phyloP scores from a whole-genome alignment of 345 rosid genomes.

The Adansonia digitata region DNA sequence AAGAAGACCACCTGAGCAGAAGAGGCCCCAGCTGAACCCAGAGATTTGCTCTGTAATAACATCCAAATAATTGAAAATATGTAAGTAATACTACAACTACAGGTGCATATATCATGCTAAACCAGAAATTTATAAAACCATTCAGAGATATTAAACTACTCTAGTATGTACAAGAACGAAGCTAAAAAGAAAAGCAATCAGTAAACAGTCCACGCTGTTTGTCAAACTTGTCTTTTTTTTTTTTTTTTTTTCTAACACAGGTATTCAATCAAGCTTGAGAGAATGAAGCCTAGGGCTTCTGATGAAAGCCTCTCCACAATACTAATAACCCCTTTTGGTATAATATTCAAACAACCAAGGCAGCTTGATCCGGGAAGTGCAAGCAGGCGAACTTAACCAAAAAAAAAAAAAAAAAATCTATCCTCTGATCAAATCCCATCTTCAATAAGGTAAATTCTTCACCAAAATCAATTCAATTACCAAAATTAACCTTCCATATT shows the following conservation, averaged over 20 bases:
- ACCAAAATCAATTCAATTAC: constrained; percentile 1
- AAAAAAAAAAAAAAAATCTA: not conserved
- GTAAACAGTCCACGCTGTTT: not conserved
- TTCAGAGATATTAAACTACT: not conserved
- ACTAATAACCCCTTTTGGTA: not conserved
- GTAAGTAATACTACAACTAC: not conserved
- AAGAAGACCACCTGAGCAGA: constrained; percentile 49
- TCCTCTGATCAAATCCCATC: not conserved
- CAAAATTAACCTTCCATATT: not conserved
- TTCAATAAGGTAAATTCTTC: not conserved
- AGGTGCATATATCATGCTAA: not conserved
- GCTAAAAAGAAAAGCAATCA: not conserved
- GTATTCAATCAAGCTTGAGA: not conserved
- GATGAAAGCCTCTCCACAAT: not conserved
- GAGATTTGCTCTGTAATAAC: constrained; percentile 55
- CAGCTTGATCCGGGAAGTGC: not conserved
- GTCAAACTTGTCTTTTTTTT: not conserved
- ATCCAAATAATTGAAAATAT: not conserved
- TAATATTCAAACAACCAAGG: not conserved
- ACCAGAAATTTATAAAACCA: not conserved
- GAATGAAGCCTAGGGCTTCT: not conserved
- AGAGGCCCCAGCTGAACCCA: constrained; percentile 48
- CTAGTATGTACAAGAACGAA: not conserved
- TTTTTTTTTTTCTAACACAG: not conserved
- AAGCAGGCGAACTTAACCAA: not conserved